phyloP scores from a whole-genome alignment of 208 protist genomes.

The Lotmaria passim region DNA sequence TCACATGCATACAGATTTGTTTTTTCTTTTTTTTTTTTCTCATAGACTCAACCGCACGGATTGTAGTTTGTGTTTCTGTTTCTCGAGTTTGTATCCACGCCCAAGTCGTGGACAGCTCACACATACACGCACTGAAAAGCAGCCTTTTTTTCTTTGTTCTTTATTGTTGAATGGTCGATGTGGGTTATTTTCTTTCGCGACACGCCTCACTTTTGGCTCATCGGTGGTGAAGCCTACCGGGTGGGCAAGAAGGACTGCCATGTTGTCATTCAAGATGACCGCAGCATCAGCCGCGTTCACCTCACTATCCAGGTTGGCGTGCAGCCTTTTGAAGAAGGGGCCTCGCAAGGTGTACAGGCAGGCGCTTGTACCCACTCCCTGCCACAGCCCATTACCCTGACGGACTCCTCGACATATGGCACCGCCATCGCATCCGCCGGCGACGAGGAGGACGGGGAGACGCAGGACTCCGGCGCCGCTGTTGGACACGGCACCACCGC shows the following conservation, averaged over 20 bases:
- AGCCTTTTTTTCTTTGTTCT: conserved; percentile 16
- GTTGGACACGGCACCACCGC: neutral
- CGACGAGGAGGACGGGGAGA: conserved; percentile 12
- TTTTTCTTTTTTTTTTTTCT: no score
- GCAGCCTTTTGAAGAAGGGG: neutral
- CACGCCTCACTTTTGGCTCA: conserved; percentile 63
- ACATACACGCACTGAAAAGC: no score
- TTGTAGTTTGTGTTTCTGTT: no score
- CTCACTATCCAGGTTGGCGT: conserved; percentile 55
- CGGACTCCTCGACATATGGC: conserved; percentile 81
- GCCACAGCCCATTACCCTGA: conserved; percentile 53
- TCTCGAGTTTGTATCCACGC: no score
- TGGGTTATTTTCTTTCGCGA: conserved; percentile 82
- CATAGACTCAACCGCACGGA: no score
- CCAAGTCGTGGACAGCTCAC: no score
- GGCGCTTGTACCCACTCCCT: neutral
- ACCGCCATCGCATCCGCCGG: conserved; percentile 37
- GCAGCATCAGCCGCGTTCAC: conserved; percentile 83
- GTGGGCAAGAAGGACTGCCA: conserved; percentile 72
- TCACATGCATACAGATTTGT: no score
- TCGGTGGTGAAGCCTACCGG: conserved; percentile 57
- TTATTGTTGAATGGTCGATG: conserved; percentile 44
- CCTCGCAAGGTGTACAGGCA: neutral
- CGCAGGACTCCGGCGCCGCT: conserved; percentile 4
- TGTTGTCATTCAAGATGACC: conserved; percentile 67